Base-by-base conservation (phyloP, 1,139 yeast genomes). In the Yamadazyma atlantica region DNA sequence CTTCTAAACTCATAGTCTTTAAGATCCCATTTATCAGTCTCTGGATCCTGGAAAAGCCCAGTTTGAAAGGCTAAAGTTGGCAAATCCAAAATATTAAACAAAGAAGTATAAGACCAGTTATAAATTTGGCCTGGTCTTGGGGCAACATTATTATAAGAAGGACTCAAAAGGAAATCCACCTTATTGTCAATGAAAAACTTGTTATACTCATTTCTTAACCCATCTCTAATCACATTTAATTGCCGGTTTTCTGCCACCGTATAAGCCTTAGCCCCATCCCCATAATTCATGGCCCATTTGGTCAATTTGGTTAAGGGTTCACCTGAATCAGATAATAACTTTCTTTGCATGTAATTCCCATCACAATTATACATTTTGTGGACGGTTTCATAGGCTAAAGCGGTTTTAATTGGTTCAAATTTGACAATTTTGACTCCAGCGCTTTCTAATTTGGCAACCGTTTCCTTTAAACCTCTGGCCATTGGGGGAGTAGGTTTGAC, bases 61-160 rank as follows among this genome's bases (percentile, higher is more conserved):
- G 85, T 74, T 52, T 84, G 87, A 59, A 79, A 65, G 2, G 71
- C 70, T 41, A 80, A 71, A 29, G 81, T 70, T 34, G 88, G 85
- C 50, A 78, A 67, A 54, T 82, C 88, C 46, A 81, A 60, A 39
- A 82, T 55, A 55, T 82, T 82, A 70, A 79, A 84, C 47, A 83
- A 71, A 0, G 86, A 60, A 10, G 89, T 82, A 62, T 83, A 84
- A 3, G 87, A 82, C 92, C 94, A 84, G 60, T 82, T 82, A 54
- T 74, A 76, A 10, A 84, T 75, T 37, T 76, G 73, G 33, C 77
- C 81, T 13, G 82, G 78, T 36, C 72, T 75, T 15, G 90, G 88
- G 4, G 94, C 89, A 37, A 82, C 85, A 42, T 85, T 85, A 42
- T 76, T 77, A 54, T 82, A 81, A 4, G 80, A 71, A 33, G 95